These are phyloP conservation scores for Ustilago nuda DNA, from an alignment of 1,284 basidiomycete genomes.

Conservation along the genomic window DNA sequence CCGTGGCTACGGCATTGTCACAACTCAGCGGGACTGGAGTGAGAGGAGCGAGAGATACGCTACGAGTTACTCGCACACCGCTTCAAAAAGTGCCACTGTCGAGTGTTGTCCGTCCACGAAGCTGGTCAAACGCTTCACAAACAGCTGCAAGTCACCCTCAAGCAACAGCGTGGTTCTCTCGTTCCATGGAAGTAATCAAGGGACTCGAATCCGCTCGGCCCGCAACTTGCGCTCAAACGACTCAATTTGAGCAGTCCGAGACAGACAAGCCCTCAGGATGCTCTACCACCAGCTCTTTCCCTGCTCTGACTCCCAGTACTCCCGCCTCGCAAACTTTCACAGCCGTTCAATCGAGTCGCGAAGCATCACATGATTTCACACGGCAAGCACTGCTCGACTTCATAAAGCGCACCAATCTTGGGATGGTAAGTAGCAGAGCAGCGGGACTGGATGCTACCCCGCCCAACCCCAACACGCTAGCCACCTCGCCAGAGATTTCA, in stretches of 20 bases:
- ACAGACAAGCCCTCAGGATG: not conserved
- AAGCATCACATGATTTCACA: conserved; percentile 25
- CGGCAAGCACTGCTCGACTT: conserved; percentile 34
- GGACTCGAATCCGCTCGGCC: not conserved
- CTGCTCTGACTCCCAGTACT: not conserved
- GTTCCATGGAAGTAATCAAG: not conserved
- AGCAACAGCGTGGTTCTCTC: not conserved
- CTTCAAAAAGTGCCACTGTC: conserved; percentile 23
- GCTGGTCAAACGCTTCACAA: conserved; percentile 17
- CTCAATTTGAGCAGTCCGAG: not conserved
- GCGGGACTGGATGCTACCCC: not conserved
- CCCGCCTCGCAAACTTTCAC: not conserved
- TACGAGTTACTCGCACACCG: not conserved
- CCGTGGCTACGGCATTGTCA: not conserved
- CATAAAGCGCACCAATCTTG: conserved; percentile 30
- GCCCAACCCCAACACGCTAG: not conserved
- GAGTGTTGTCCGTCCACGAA: conserved; percentile 22
- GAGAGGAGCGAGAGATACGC: not conserved
- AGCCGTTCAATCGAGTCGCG: not conserved
- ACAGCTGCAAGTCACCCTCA: not conserved
- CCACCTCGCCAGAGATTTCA: not conserved
- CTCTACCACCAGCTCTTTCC: not conserved
- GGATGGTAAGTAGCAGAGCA: conserved; percentile 3
- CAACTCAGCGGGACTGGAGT: too few species aligned
- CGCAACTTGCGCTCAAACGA: not conserved